Evolutionary conservation across 257 asterid species (phyloP), one percentile per base, ranked within the genome.

Genomic region (Solanum pennellii): DNA sequence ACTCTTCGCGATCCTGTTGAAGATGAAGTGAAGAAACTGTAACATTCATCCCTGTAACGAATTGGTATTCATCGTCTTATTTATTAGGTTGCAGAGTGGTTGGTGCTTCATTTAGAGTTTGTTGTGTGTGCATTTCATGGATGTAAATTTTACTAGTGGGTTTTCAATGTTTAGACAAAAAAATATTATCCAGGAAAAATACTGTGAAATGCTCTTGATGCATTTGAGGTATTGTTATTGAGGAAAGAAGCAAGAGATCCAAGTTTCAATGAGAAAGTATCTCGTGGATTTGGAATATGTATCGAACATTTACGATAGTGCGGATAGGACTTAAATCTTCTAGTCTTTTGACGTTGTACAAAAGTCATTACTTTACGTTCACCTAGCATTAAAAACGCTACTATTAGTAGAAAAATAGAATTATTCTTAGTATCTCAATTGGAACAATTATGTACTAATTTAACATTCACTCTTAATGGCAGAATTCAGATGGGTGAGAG

Each of bases 1-100:
- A 97, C 99, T 33, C 99, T 97, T 41, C 97, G 96, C 7, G 95
- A 96, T 84, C 99, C 99, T 14, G 86, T 85, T 44, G 94, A 93
- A 84, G 98, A 92, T 42, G 96, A 94, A 60, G 87, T 91, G 89
- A 96, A 94, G 91, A 93, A 92, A 90, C 83, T 91, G 74, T 94
- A 91, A 89, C 62, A 79, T 83, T 9, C 27, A 56, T 75, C 49
- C 56, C 18, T 31, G 52, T 33, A 75, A 62, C 56, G 65, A 56
- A 56, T 18, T 56, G 80, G 72, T 39, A 21, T 49, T 62, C 25
- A 59, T 33, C 12, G 25, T 45, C 52, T 33, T 52, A 41, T 71
- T 88, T 35, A 27, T 83, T 71, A 27, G 18, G 10, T 52, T 62
- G 73, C 65, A 37, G 23, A 44, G 41, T 27, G 39, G 37, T 44